phyloP scores from a whole-genome alignment of 2,329 filamentous ascomycete species.

The Fusarium sp. region DNA sequence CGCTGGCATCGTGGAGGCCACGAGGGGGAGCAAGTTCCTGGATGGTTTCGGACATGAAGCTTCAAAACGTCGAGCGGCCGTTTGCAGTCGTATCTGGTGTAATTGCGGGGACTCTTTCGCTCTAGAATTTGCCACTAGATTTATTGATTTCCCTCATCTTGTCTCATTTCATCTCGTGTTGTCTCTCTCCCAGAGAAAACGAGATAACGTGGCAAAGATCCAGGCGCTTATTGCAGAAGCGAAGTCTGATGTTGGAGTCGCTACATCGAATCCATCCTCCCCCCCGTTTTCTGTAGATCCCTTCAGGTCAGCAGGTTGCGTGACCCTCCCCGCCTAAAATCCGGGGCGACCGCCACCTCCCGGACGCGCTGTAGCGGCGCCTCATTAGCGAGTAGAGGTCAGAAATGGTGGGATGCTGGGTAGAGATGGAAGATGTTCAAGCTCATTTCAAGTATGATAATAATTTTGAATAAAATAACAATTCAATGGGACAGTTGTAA shows the following conservation, averaged over 20 bases:
- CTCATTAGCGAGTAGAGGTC: neutral
- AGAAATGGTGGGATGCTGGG: neutral
- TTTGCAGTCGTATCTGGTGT: neutral
- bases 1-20: slow-evolving; percentile 2
- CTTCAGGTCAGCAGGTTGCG: slow-evolving; percentile 17
- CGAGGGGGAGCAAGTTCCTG: neutral
- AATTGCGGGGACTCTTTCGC: neutral
- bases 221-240: slow-evolving; percentile 4
- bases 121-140: slow-evolving; percentile 6
- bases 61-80: neutral
- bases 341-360: slow-evolving; percentile 18
- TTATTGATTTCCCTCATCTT: neutral
- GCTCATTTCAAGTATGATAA: no score
- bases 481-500: no score
- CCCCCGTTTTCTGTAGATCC: neutral
- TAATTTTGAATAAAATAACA: no score
- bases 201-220: neutral
- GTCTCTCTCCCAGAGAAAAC: neutral
- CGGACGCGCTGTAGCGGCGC: neutral
- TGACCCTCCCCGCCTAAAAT: slow-evolving; percentile 11
- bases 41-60: neutral
- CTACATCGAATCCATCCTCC: neutral
- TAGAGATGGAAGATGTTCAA: no score
- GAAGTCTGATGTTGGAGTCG: slow-evolving; percentile 5
- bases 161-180: neutral